Percentiles rank a stretch among this genome's conserved stretches.
phyloP scores from a whole-genome alignment of 306 rosid species.

The Sicyos baderoa region DNA sequence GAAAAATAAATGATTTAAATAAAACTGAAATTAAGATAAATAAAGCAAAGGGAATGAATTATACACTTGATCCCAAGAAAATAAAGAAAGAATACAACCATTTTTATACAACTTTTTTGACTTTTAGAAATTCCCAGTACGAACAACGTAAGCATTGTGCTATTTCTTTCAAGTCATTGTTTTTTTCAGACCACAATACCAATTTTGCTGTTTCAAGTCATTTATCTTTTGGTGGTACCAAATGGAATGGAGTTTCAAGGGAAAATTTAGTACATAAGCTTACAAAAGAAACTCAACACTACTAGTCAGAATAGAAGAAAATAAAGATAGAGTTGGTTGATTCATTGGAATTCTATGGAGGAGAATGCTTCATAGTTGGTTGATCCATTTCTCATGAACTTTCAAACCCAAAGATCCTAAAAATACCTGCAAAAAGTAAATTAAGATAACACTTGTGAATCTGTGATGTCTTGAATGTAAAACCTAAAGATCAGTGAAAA shows the following conservation, averaged over 20 bases:
- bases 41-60: no score
- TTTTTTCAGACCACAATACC: no score
- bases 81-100: no score
- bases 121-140: no score
- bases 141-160: no score
- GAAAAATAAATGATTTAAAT: no score
- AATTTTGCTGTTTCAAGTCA: no score
- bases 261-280: neutral
- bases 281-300: slow-evolving; percentile 5
- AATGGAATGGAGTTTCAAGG: neutral
- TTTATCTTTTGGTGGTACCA: no score
- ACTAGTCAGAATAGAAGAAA: neutral
- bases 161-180: no score
- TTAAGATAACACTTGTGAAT: slow-evolving; percentile 1
- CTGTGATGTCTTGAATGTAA: neutral
- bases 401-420: slow-evolving; percentile 79
- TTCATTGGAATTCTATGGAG: neutral
- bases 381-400: slow-evolving; percentile 32
- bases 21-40: no score
- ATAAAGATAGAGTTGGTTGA: neutral
- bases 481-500: neutral
- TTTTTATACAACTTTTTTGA: no score
- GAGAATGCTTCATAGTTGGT: neutral
- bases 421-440: slow-evolving; percentile 61
- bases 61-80: no score